These are phyloP conservation scores for Colletotrichum brevisporum DNA, from an alignment of 2,329 filamentous ascomycete species.

Conservation along the genomic window DNA sequence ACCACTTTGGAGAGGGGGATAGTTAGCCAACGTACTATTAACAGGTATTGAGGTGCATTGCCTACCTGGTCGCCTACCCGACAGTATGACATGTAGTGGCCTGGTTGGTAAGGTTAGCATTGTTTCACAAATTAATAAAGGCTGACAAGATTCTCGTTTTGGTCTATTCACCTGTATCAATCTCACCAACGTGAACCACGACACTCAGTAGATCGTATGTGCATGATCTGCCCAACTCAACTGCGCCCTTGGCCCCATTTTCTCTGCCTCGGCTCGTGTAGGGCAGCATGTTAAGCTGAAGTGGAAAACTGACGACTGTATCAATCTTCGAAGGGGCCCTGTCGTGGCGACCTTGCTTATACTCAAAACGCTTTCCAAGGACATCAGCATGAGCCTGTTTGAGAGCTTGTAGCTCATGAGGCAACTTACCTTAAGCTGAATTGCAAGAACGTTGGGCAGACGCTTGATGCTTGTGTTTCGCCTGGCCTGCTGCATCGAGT, in stretches of 20 bases:
- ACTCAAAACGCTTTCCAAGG: slow-evolving; percentile 75
- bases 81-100: slow-evolving; percentile 91
- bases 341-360: slow-evolving; percentile 74
- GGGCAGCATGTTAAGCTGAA: slow-evolving; percentile 90
- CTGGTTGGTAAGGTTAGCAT: slow-evolving; percentile 43
- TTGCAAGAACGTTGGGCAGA: slow-evolving; percentile 88
- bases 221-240: slow-evolving; percentile 74
- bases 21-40: slow-evolving; percentile 44
- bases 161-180: slow-evolving; percentile 89
- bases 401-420: background rate
- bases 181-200: slow-evolving; percentile 92
- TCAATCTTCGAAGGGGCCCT: slow-evolving; percentile 88
- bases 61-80: slow-evolving; percentile 80
- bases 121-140: background rate
- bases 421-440: slow-evolving; percentile 85
- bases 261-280: slow-evolving; percentile 80
- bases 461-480: slow-evolving; percentile 89
- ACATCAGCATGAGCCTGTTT: slow-evolving; percentile 23
- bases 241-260: slow-evolving; percentile 63
- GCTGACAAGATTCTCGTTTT: background rate
- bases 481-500: slow-evolving; percentile 81
- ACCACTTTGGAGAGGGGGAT: slow-evolving; percentile 77
- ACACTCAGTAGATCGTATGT: slow-evolving; percentile 91
- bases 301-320: slow-evolving; percentile 86
- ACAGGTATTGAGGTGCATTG: slow-evolving; percentile 3